Base-by-base conservation (phyloP, 495 filamentous ascomycete genomes). In the Trichoderma erinaceum region DNA sequence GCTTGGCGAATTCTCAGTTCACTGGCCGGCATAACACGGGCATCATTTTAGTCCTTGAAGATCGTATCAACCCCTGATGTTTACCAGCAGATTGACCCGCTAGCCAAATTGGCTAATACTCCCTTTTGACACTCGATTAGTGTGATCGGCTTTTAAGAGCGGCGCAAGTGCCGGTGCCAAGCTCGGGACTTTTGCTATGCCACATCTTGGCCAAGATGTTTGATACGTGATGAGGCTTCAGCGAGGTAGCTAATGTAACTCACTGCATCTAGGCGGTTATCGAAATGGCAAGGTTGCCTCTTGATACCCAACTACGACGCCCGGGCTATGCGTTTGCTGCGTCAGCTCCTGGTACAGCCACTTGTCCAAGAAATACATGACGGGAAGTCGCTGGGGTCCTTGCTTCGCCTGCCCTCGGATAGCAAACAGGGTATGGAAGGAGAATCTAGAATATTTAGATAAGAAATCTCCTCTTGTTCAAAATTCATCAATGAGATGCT, bases 111-210 rank as follows among this genome's bases (percentile, higher is more conserved):
- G n/a, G n/a, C 6, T 2, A n/a, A 3, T n/a, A 4, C 50, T 56
- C 43, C 43, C n/a, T 4, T 21, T 25, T 16, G 3, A 23, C 21
- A n/a, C 8, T n/a, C 50, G 50, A 56, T 56, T 56, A 56, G 21
- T 56, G 50, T 3, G 50, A 56, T 56, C 50, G 50, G 50, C 50
- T 56, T 21, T 56, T 25, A 56, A 56, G 50, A 7, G 50, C 50
- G 50, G 50, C 21, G 50, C 50, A 61, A 61, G 56, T 61, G 25
- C 56, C 56, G 50, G 50, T 6, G 50, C 50, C 10, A 21, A 6
- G 50, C n/a, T n/a, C 50, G 50, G 50, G 50, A 38, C 35, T 38
- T 25, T 16, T 25, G 43, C 43, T 4, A 46, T 15, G 12, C 18
- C 1, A 4, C 43, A 46, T 18, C 13, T 46, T 15, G 43, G 43